Evolutionary conservation across 2,329 filamentous ascomycete genomes (phyloP), one percentile per base, ranked within the genome.

Genomic region (Exophiala alcalophila): DNA sequence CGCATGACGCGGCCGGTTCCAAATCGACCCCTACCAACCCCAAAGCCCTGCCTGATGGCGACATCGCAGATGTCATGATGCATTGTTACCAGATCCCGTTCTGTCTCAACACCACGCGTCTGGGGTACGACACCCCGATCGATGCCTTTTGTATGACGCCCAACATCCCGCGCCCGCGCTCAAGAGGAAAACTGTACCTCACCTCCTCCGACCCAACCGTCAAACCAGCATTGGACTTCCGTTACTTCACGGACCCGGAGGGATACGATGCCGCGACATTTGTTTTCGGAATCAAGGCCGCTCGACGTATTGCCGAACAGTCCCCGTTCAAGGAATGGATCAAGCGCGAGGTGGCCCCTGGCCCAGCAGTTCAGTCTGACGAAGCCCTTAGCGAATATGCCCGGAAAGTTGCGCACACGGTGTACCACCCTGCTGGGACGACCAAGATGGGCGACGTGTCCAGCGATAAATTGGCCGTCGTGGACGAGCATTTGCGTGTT

Each of bases 71-170:
- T 61, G 70, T 94, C 59, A 94, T 94, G 89, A 92, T 92, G 84
- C 88, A 94, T 71, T 94, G 88, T 77, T 94, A 94, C 72, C 89
- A 94, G 68, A 94, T 94, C 55, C 88, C 88, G 40, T 94, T 94
- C 69, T 86, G 83, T 50, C 79, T 89, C 56, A 94, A 94, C 75
- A 95, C 88, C 1, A 70, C 76, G 41, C 81, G 86, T 27, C 76
- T 95, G 8, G 88, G 88, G 54, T 94, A 83, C 63, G 78, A 81
- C 57, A 71, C 71, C 27, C 78, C 78, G 34, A 70, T 83, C 48
- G 84, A 90, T 58, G 87, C 86, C 38, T 94, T 94, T 73, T 92
- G 87, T 77, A 92, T 92, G 83, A 92, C 87, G 11, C 87, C 87
- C 59, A 92, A 94, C 70, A 92, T 94, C 58, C 86, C 86, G 23